Evolutionary conservation across 148 eudicot species (phyloP).

Genomic region (Vaccinium vitisidaea): DNA sequence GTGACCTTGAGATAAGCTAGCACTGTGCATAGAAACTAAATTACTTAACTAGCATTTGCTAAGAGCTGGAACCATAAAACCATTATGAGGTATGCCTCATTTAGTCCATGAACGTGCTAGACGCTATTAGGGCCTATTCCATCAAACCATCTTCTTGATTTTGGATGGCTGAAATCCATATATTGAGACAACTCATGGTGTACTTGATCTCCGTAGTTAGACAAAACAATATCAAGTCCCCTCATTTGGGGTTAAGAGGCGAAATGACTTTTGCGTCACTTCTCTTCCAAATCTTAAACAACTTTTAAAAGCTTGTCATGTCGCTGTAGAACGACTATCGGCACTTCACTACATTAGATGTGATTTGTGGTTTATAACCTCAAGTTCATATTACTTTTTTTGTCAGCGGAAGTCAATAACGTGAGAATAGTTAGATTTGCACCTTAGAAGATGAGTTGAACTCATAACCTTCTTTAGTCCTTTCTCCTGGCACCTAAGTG

Average conservation of each 20-base stretch:
- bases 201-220: neutral
- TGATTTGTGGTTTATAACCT: neutral
- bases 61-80: neutral
- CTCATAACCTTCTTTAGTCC: no score
- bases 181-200: neutral
- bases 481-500: no score
- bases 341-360: neutral
- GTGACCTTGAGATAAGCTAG: neutral
- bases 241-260: neutral
- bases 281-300: neutral
- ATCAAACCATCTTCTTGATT: neutral
- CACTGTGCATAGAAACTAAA: neutral
- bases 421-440: no score
- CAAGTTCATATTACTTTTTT: neutral
- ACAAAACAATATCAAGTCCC: neutral
- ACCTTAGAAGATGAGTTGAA: no score
- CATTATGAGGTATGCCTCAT: neutral
- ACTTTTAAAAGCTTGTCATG: neutral
- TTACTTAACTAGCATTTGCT: neutral
- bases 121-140: neutral
- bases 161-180: neutral
- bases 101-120: neutral
- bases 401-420: no score
- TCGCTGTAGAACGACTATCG: neutral
- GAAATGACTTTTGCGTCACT: neutral